These are phyloP conservation scores for Kwoniella newhampshirensis DNA, from an alignment of 768 basidiomycete genomes.

Conservation along the genomic window DNA sequence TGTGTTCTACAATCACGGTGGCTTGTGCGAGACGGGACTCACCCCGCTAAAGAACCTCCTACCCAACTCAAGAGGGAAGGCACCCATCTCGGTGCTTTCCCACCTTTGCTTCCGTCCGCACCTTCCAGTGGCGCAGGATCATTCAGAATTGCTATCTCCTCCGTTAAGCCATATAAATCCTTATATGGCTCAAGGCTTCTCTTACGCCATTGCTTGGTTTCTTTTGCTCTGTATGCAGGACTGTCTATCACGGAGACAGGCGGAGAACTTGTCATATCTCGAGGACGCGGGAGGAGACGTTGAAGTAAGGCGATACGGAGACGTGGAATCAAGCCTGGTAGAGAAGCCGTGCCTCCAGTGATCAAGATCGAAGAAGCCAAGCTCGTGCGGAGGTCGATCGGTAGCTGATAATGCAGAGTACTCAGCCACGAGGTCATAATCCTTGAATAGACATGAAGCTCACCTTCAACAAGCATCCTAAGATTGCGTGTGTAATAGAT, in stretches of 20 bases:
- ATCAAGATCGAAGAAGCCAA: slow-evolving; percentile 82
- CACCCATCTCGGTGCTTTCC: slow-evolving; percentile 82
- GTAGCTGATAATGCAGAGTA: slow-evolving; percentile 60
- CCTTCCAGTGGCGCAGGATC: slow-evolving; percentile 59
- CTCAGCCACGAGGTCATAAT: slow-evolving; percentile 4
- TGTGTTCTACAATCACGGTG: too few species aligned
- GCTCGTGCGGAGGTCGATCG: slow-evolving; percentile 82
- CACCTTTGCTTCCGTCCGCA: slow-evolving; percentile 59
- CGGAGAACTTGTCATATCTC: neutral
- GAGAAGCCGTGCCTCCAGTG: slow-evolving; percentile 82
- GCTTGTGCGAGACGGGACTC: slow-evolving; percentile 53
- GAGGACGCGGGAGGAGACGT: slow-evolving; percentile 56
- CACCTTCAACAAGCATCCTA: slow-evolving; percentile 79
- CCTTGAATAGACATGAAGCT: slow-evolving; percentile 9
- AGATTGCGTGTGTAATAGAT: slow-evolving; percentile 72
- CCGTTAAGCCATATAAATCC: slow-evolving; percentile 66
- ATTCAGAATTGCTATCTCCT: slow-evolving; percentile 78
- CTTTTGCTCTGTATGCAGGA: slow-evolving; percentile 19
- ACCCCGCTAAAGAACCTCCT: slow-evolving; percentile 91
- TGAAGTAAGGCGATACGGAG: slow-evolving; percentile 75
- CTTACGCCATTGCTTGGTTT: slow-evolving; percentile 26
- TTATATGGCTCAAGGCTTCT: slow-evolving; percentile 70
- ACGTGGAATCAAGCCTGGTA: slow-evolving; percentile 89
- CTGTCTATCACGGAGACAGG: slow-evolving; percentile 13
- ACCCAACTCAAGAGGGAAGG: slow-evolving; percentile 85